Evolutionary conservation across 148 eudicot species (phyloP).

Genomic region (Persicaria maculosa): DNA sequence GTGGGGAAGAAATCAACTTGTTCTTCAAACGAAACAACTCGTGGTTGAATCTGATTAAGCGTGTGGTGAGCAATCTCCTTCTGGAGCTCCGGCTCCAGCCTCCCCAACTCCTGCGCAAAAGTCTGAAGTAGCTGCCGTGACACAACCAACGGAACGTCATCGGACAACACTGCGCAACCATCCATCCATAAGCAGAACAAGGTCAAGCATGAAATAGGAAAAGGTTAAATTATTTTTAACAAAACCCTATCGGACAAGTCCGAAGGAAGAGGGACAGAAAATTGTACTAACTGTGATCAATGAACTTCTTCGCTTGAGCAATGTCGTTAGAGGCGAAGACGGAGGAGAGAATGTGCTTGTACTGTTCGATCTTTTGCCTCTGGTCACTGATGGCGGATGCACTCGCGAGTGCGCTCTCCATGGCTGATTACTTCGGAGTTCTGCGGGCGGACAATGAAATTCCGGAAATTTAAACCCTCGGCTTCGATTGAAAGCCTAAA

Average conservation of each 20-base stretch:
- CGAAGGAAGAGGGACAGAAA: neutral
- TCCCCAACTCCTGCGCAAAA: slow-evolving; percentile 75
- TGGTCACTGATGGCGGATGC: slow-evolving; percentile 80
- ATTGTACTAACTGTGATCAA: slow-evolving; percentile 58
- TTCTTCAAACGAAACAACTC: slow-evolving; percentile 94
- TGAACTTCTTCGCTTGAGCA: slow-evolving; percentile 62
- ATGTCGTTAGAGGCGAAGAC: slow-evolving; percentile 64
- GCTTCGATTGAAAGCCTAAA: neutral
- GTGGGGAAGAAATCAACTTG: slow-evolving; percentile 37
- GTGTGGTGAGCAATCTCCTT: slow-evolving; percentile 91
- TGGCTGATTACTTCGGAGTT: slow-evolving; percentile 20
- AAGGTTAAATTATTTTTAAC: neutral
- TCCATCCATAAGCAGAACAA: slow-evolving; percentile 5
- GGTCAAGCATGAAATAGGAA: neutral
- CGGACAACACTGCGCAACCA: slow-evolving; percentile 57
- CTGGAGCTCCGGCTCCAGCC: slow-evolving; percentile 65
- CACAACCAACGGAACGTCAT: slow-evolving; percentile 88
- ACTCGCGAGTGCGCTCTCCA: slow-evolving; percentile 75
- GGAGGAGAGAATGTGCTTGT: slow-evolving; percentile 67
- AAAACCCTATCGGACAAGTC: neutral
- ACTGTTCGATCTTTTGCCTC: slow-evolving; percentile 90
- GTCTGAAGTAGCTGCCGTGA: slow-evolving; percentile 84
- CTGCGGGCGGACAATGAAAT: slow-evolving; percentile 5
- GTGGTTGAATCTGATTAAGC: slow-evolving; percentile 91
- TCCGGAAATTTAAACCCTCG: neutral